These are phyloP conservation scores for Pterocarpus macrocarpus DNA, from an alignment of 306 rosid species.

Conservation along the genomic window DNA sequence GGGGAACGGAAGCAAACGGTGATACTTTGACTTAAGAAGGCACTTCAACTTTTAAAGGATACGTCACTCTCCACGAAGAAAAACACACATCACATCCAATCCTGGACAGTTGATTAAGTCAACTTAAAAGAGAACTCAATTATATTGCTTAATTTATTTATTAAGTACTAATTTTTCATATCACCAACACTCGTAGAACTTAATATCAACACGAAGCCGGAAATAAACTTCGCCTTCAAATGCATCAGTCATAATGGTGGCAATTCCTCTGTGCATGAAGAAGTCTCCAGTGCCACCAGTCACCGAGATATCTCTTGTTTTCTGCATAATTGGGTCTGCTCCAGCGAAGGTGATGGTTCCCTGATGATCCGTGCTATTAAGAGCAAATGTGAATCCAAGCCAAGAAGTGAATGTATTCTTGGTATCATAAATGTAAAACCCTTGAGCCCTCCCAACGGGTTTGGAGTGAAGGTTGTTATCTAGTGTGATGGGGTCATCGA, in stretches of 20 bases:
- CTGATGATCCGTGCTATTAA: conserved; percentile 54
- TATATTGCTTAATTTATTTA: not conserved
- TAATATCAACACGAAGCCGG: conserved; percentile 70
- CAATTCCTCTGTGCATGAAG: conserved; percentile 81
- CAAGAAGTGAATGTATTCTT: conserved; percentile 71
- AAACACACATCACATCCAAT: not conserved
- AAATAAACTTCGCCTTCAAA: conserved; percentile 81
- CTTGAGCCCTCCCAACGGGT: conserved; percentile 87
- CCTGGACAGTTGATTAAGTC: not conserved
- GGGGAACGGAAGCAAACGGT: not conserved
- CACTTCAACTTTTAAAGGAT: not conserved
- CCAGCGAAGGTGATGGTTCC: conserved; percentile 74
- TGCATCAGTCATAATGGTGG: conserved; percentile 74
- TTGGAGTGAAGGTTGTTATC: conserved; percentile 76
- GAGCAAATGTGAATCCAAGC: conserved; percentile 70
- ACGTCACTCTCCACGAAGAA: not conserved
- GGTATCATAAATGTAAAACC: conserved; percentile 71
- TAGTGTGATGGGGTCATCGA: conserved; percentile 79
- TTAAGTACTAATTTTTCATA: not conserved
- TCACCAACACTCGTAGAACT: conserved; percentile 80
- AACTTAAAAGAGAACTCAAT: not conserved
- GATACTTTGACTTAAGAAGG: not conserved
- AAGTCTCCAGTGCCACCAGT: conserved; percentile 85
- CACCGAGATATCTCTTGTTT: conserved; percentile 69
- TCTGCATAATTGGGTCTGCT: conserved; percentile 67